A percentile compares a stretch with the other conserved stretches of the same genome.
Conservation (phyloP, 805 yeast species). For the Jamesozyma lodderae region DNA sequence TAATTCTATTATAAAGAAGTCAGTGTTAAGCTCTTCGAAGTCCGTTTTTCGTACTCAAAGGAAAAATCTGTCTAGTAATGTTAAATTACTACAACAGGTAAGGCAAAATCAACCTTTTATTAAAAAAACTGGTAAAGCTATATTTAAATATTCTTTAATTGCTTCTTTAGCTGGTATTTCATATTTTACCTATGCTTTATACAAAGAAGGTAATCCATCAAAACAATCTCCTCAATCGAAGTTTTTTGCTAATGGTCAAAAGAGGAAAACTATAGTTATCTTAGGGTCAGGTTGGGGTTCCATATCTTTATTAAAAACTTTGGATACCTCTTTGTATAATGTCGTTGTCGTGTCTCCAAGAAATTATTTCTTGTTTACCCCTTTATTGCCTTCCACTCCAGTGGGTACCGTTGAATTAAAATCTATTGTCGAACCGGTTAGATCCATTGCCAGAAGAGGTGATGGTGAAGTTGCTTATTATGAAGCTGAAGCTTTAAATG, state of each 20-base stretch:
- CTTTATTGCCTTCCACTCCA: constrained; percentile 90
- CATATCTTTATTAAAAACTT: constrained; percentile 68
- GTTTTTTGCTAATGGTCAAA: constrained; percentile 38
- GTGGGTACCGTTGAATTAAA: constrained; percentile 86
- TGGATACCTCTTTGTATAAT: constrained; percentile 81
- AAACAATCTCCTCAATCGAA: constrained; percentile 55
- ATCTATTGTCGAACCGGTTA: constrained; percentile 89
- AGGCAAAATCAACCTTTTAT: constrained; percentile 7
- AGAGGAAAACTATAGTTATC: constrained; percentile 46
- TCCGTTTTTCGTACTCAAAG: no score
- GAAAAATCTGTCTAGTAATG: no score
- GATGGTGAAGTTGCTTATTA: constrained; percentile 71
- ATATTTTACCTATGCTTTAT: constrained; percentile 53
- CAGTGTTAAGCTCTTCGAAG: background rate
- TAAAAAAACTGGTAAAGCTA: constrained; percentile 9
- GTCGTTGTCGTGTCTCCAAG: constrained; percentile 89
- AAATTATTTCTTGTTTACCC: constrained; percentile 91
- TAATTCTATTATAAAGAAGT: constrained; percentile 1
- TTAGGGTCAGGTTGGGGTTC: constrained; percentile 95
- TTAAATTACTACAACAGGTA: background rate
- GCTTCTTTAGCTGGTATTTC: constrained; percentile 39
- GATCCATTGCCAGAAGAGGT: constrained; percentile 72
- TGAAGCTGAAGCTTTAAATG: constrained; percentile 83
- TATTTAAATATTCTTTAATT: constrained; percentile 39
- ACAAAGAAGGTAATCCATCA: constrained; percentile 53